Base-by-base conservation (phyloP, 768 basidiomycete genomes). In the Suillus plorans region DNA sequence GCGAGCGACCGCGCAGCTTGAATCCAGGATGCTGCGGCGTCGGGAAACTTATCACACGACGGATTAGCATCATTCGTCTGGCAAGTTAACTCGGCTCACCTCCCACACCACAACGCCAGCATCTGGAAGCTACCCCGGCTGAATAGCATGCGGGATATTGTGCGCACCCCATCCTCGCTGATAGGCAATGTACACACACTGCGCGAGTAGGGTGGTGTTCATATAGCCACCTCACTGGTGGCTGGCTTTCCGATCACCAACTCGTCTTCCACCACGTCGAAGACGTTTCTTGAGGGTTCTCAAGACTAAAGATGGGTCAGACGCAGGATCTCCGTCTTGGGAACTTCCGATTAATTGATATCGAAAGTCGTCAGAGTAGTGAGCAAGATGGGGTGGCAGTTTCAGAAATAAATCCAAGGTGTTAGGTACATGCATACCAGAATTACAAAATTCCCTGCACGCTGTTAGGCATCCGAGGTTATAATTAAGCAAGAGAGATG, bases 191-290 rank as follows among this genome's bases (percentile, higher is more conserved):
- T 79, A 70, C 20, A 91, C 74, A 73, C 90, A 94, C 9, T 73
- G 75, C 4, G 87, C 83, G 10, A 93, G 79, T 5, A 82, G 84
- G 9, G 80, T 75, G 1, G 87, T 77, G 41, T 76, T 78, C 73
- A 93, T 89, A 65, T 79, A 85, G 5, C 81, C 87, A 66, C 85
- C 10, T 75, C 69, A 6, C 66, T 66, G 0, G 80, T 63, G 2
- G 85, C 86, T 1, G 90, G 90, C 74, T 92, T 93, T 3, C 90
- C 90, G 69, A 93, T 89, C 66, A 91, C 85, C 57, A 91, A 79
- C 76, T 93, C 91, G 71, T 79, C 18, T 76, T 61, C 1, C 83
- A 83, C 75, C 74, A 85, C 13, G 69, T 64, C 10, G 74, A 72
- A 12, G 81, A 78, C 0, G 82, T 82, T 9, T n/a, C n/a, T n/a